Base-by-base conservation (phyloP, 2,329 filamentous ascomycete genomes). In the Cladophialophora carrionii region DNA sequence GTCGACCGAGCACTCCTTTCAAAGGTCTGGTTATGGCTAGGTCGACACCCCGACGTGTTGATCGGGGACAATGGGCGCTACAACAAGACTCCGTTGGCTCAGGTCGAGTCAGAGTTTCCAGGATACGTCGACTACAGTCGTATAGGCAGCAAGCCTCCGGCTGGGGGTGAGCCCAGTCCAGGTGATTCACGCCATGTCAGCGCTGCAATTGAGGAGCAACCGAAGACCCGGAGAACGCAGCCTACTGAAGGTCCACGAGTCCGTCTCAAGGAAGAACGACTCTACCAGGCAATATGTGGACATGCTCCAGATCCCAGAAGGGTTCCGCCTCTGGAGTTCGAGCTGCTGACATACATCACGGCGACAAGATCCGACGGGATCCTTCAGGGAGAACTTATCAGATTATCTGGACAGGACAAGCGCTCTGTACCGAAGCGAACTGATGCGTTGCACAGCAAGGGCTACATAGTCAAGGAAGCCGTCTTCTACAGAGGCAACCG, bases 361-460 rank as follows among this genome's bases (percentile, higher is more conserved):
- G 80, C 82, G 9, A 78, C 77, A 62, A 83, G 85, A 51, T 76
- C 78, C 20, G 74, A 77, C 17, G 87, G 87, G 5, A 83, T 89
- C 52, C 73, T 83, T 2, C 87, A 89, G 72, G 82, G 84, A 1
- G 81, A 85, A 1, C 74, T 88, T 43, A 79, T 81, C 48, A 77
- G 75, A 59, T 71, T 83, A 24, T 86, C 84, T 68, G 84, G 84
- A 5, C 87, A 89, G 74, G 86, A 89, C 73, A 88, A 88, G 72
- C 81, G 86, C 53, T 89, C 87, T 1, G 82, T 88, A 2, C 87
- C 87, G 1, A 80, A 84, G 66, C 79, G 87, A 46, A 89, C 87
- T 2, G 84, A 87, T 66, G 74, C 78, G 2, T 77, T 89, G 46
- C 79, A 80, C 5, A 74, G 78, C 41, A 87, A 85, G 68, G 86